phyloP scores from a whole-genome alignment of 2,329 filamentous ascomycete genomes.

The Hypoxylon sp. region DNA sequence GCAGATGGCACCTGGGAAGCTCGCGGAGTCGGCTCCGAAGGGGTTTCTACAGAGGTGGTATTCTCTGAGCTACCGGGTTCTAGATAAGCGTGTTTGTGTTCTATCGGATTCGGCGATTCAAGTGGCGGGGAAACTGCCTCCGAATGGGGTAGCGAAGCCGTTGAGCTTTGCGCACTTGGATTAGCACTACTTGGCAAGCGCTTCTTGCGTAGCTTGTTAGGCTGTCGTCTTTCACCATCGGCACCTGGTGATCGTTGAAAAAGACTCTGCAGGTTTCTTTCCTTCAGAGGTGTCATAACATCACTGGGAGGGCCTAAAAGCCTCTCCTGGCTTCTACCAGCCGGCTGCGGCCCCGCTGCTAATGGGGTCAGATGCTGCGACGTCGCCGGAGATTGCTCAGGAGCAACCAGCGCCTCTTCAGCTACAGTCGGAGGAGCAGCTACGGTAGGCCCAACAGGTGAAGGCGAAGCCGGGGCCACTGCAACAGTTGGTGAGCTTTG shows the following conservation, averaged over 20 bases:
- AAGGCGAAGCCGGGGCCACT: slow-evolving; percentile 62
- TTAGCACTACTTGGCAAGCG: slow-evolving; percentile 80
- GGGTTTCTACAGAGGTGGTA: slow-evolving; percentile 46
- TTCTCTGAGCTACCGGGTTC: slow-evolving; percentile 48
- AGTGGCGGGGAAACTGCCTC: slow-evolving; percentile 61
- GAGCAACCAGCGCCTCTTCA: slow-evolving; percentile 46
- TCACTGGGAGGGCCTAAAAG: slow-evolving; percentile 59
- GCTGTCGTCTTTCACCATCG: slow-evolving; percentile 76
- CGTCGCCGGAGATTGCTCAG: slow-evolving; percentile 47
- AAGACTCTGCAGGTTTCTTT: slow-evolving; percentile 76
- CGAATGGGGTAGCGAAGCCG: slow-evolving; percentile 74
- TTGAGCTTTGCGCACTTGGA: slow-evolving; percentile 91
- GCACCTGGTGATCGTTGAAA: slow-evolving; percentile 77
- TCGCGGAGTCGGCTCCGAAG: slow-evolving; percentile 62
- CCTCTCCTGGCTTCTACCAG: slow-evolving; percentile 65
- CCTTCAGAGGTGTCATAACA: slow-evolving; percentile 70
- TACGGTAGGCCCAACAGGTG: slow-evolving; percentile 60
- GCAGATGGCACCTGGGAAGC: slow-evolving; percentile 61
- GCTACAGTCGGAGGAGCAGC: slow-evolving; percentile 53
- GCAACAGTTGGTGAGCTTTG: slow-evolving; percentile 53
- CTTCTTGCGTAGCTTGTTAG: slow-evolving; percentile 94
- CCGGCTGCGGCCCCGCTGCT: slow-evolving; percentile 50
- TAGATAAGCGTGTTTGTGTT: slow-evolving; percentile 48
- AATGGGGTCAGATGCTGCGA: slow-evolving; percentile 53
- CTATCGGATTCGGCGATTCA: slow-evolving; percentile 63